A percentile compares a stretch with the other conserved stretches of the same genome.
Evolutionary conservation across 2,329 filamentous ascomycete species (phyloP).

Genomic region (Colletotrichum orbiculare): DNA sequence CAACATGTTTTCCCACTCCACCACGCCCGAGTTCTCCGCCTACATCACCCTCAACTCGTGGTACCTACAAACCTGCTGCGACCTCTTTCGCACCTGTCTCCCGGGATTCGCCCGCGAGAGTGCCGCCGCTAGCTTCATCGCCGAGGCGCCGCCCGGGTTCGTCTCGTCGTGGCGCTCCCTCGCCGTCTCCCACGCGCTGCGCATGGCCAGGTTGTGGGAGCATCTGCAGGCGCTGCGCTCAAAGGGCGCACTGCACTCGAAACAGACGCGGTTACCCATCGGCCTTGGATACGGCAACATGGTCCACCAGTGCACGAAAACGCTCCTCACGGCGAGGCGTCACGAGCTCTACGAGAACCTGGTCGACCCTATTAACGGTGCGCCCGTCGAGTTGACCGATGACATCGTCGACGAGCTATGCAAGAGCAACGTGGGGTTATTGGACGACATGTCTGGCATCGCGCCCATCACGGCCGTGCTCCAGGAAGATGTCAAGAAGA

Average conservation of each 20-base stretch:
- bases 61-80: slow-evolving; percentile 24
- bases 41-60: slow-evolving; percentile 27
- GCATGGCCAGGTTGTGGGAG: slow-evolving; percentile 18
- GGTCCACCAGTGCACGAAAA: slow-evolving; percentile 27
- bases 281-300: slow-evolving; percentile 20
- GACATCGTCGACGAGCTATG: slow-evolving; percentile 4
- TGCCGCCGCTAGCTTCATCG: slow-evolving; percentile 7
- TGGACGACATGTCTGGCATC: slow-evolving; percentile 30
- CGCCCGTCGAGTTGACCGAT: background rate
- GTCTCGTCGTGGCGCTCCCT: slow-evolving; percentile 7
- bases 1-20: slow-evolving; percentile 28
- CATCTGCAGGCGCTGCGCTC: slow-evolving; percentile 10
- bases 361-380: slow-evolving; percentile 8
- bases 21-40: slow-evolving; percentile 13
- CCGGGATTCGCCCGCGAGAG: slow-evolving; percentile 10
- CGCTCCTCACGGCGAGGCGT: slow-evolving; percentile 9
- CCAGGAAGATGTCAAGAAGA: slow-evolving; percentile 25
- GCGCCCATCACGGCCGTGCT: slow-evolving; percentile 17
- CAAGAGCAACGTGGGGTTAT: slow-evolving; percentile 14
- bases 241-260: slow-evolving; percentile 19
- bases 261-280: slow-evolving; percentile 22
- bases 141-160: background rate
- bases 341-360: slow-evolving; percentile 5
- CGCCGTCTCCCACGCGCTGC: slow-evolving; percentile 20
- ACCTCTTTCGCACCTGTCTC: slow-evolving; percentile 19